Evolutionary conservation across 306 rosid genomes (phyloP), one percentile per base, ranked within the genome.

Genomic region (Glycine latifolia): DNA sequence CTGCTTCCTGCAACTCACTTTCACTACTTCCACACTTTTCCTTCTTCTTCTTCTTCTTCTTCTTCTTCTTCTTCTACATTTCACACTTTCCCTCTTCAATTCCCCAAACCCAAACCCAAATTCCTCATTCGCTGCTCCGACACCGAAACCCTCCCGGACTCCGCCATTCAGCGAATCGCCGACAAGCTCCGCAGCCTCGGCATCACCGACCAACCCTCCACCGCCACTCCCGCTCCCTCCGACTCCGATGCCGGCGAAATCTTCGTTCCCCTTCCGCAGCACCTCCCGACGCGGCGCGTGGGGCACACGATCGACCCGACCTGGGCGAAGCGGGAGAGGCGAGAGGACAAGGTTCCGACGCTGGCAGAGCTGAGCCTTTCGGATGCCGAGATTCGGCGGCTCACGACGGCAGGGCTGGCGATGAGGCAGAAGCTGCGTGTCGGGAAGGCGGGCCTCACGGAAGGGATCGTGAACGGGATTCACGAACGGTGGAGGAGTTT

Each of bases 121-220:
- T 89, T 87, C 73, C 41, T 83, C 7, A 79, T 92, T 63, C 89
- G 95, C 49, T 74, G 86, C 83, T 95, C 89, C 58, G 87, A 77
- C 43, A 37, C 91, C 71, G 74, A 74, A 43, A 83, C 91, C 54
- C 81, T 91, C 11, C 82, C 97, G 3, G 75, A 83, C 71, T 92
- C 98, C 80, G 97, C 97, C 81, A 92, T 95, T 52, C 92, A 91
- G 71, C 86, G 97, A 14, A 95, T 95, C 10, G 94, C 97, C 62
- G 94, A 92, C 9, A 95, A 95, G 91, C 97, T 95, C 79, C 94
- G 97, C 0, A 85, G 85, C 81, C 99, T 95, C 39, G 99, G 99
- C 3, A 86, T 90, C 87, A 41, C 87, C 13, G 97, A 92, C 16
- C 85, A 84, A 26, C 12, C 60, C 14, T 60, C 31, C 31, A 26